Evolutionary conservation across 495 filamentous ascomycete species (phyloP), one percentile per base, ranked within the genome.

Genomic region (Tuber umbilicatum): DNA sequence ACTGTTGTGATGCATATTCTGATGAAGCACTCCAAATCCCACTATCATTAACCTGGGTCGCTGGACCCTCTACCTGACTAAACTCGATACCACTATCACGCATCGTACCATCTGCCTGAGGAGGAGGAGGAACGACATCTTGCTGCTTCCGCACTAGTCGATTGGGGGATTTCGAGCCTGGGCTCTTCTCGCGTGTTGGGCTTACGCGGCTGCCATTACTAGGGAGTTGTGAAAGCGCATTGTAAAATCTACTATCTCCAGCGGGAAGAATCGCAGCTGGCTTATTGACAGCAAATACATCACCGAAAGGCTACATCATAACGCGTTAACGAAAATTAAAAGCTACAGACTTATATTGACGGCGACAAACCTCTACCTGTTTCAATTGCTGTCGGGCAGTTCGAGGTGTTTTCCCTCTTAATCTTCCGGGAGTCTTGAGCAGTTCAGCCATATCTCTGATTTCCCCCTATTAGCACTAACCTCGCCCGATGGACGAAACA

Each of bases 351-450:
- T 31, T 27, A 64, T 31, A 31, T 6, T 40, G 42, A 70, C 19
- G 35, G 5, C 38, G 27, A 70, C 72, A n/a, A 41, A 39, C 55
- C 47, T 73, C 71, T 43, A 31, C 45, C 35, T 37, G 70, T 72
- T 37, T 68, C n/a, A 74, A 45, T 69, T 75, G 86, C 83, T 95
- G 97, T 68, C 92, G 87, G 21, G 86, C 86, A 2, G 94, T 97
- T 69, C 93, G 88, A 50, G 95, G 94, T 10, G 95, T 97, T 85
- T 96, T 97, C 73, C 94, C 95, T 76, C 93, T 89, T 85, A 97
- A 85, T 78, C 96, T 97, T 37, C 94, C 94, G 2, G 95, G 95
- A 6, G 95, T 98, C 81, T 99, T 99, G 85, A 98, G 97, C 2
- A 94, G 88, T 76, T 98, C 96, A 41, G 92, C 87, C 72, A 98